Percentiles rank a stretch among this genome's conserved stretches.
Evolutionary conservation across 2,329 filamentous ascomycete genomes (phyloP).

Genomic region (Cytospora piceicola): DNA sequence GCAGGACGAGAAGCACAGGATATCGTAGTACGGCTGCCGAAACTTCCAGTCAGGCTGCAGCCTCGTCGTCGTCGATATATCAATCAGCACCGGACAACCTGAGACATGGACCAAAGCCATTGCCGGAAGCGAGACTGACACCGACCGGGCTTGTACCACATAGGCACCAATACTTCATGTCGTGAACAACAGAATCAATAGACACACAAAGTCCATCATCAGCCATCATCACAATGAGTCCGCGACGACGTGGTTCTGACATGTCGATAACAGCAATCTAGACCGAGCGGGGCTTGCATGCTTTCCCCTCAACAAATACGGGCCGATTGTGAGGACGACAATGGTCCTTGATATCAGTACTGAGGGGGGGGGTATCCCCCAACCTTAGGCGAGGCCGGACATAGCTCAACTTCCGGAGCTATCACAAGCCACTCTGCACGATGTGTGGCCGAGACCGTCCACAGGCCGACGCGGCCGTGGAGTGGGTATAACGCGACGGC

Average conservation of each 20-base stretch:
- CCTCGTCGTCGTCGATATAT: not conserved
- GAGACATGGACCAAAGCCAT: not conserved
- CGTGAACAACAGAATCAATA: not conserved
- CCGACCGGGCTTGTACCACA: not conserved
- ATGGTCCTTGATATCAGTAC: not conserved
- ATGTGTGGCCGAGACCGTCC: not conserved
- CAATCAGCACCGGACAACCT: not conserved
- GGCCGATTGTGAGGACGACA: slow-evolving; percentile 1
- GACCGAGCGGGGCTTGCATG: slow-evolving; percentile 1
- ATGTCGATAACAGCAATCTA: not conserved
- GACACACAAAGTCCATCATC: not conserved
- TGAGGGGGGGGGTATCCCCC: not conserved
- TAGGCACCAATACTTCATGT: not conserved
- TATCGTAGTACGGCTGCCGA: not conserved
- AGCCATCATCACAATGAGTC: not conserved
- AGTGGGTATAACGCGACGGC: not conserved
- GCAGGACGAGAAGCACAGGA: slow-evolving; percentile 6
- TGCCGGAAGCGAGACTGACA: not conserved
- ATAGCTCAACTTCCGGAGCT: not conserved
- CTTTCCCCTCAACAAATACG: not conserved
- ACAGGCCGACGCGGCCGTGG: not conserved
- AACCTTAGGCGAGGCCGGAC: not conserved
- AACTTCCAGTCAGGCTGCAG: not conserved
- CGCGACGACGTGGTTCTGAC: not conserved
- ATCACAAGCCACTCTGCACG: slow-evolving; percentile 1